Evolutionary conservation across 2,329 filamentous ascomycete genomes (phyloP).

Genomic region (Apiospora marii): DNA sequence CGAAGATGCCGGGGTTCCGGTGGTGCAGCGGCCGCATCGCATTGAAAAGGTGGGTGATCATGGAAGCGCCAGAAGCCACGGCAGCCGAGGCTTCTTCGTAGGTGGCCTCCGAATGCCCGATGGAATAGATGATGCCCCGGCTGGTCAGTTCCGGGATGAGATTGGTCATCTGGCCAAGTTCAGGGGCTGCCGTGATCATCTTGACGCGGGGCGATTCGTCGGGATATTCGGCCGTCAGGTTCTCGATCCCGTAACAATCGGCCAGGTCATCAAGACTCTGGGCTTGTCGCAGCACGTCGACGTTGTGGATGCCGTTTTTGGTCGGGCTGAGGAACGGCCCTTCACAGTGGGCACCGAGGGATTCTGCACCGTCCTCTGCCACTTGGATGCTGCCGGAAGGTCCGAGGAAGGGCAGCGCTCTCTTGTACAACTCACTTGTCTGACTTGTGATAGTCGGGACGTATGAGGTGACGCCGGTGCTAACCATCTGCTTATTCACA

Average conservation of each 20-base stretch:
- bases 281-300: slow-evolving; percentile 72
- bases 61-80: slow-evolving; percentile 77
- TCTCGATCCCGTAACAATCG: slow-evolving; percentile 75
- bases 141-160: slow-evolving; percentile 72
- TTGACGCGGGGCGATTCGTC: slow-evolving; percentile 62
- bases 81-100: slow-evolving; percentile 82
- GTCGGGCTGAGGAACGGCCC: slow-evolving; percentile 85
- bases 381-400: slow-evolving; percentile 70
- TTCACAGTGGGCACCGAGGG: slow-evolving; percentile 88
- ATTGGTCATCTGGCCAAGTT: slow-evolving; percentile 73
- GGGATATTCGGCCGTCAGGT: slow-evolving; percentile 58
- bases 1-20: slow-evolving; percentile 90
- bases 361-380: slow-evolving; percentile 78
- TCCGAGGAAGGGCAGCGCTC: slow-evolving; percentile 78
- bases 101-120: slow-evolving; percentile 87
- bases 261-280: slow-evolving; percentile 71
- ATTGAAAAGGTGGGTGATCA: slow-evolving; percentile 95
- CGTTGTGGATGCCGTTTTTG: slow-evolving; percentile 88
- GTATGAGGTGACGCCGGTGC: slow-evolving; percentile 88
- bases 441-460: slow-evolving; percentile 87
- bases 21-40: slow-evolving; percentile 92
- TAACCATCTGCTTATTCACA: slow-evolving; percentile 75
- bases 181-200: slow-evolving; percentile 88
- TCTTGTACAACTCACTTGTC: slow-evolving; percentile 80
- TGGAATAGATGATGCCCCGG: slow-evolving; percentile 76